Evolutionary conservation across 2,329 filamentous ascomycete species (phyloP).

Genomic region (Fonsecaea erecta): DNA sequence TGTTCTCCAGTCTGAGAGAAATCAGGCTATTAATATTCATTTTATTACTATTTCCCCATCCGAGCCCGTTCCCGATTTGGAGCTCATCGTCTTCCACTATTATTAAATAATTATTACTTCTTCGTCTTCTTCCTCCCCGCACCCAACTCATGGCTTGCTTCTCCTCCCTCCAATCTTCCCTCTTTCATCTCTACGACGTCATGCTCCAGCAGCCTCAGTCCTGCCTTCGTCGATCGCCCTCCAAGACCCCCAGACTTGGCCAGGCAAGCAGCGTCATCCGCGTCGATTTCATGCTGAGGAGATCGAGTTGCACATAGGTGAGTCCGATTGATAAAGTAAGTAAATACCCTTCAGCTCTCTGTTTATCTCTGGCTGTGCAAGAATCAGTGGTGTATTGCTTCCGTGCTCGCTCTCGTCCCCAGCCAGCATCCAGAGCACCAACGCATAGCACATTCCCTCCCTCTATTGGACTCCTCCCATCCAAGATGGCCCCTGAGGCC

Average conservation of each 20-base stretch:
- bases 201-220: background rate
- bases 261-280: constrained; percentile 5
- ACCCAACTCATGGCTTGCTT: background rate
- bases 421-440: background rate
- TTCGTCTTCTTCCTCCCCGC: background rate
- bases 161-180: background rate
- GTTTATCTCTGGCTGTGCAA: background rate
- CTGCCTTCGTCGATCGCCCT: constrained; percentile 5
- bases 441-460: background rate
- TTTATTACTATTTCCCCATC: background rate
- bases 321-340: background rate
- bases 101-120: too few relatives aligned
- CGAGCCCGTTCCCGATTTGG: background rate
- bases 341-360: background rate
- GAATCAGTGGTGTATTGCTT: background rate
- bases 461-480: background rate
- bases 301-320: constrained; percentile 8
- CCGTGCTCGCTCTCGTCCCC: background rate
- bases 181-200: constrained; percentile 15
- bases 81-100: background rate
- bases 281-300: background rate
- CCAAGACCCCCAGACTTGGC: background rate
- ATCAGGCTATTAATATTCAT: constrained; percentile 13
- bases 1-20: background rate
- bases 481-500: background rate